Conservation (phyloP, 2,329 filamentous ascomycete species). For the Graphilbum ipis-grandicollis region DNA sequence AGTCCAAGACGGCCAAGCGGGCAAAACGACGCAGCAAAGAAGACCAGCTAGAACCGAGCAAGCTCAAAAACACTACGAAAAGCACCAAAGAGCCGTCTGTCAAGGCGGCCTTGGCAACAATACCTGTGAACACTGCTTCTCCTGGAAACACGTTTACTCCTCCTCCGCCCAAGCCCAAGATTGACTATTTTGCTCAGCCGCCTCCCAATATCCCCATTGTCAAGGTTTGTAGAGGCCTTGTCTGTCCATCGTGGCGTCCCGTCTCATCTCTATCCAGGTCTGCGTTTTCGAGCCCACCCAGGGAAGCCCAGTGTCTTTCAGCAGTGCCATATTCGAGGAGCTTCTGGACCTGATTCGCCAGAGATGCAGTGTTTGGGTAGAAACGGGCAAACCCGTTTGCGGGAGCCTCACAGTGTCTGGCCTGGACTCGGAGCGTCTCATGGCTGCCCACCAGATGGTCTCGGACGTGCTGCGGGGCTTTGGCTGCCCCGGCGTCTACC, state of each 20-base stretch:
- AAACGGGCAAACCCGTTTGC: background rate
- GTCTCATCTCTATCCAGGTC: background rate
- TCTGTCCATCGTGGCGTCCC: background rate
- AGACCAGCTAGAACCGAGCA: too few species aligned
- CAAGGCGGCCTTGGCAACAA: too few species aligned
- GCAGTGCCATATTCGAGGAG: background rate
- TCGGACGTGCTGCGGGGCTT: background rate
- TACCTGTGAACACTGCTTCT: background rate
- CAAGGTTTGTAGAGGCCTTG: background rate
- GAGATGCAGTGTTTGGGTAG: background rate
- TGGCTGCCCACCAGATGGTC: background rate
- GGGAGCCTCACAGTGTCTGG: background rate
- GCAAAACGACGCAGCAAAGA: too few species aligned
- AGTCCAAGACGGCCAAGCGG: too few species aligned
- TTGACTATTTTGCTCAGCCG: background rate
- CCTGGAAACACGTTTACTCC: too few species aligned
- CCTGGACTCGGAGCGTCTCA: background rate
- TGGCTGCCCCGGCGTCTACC: background rate
- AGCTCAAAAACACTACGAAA: too few species aligned
- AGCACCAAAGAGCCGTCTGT: too few species aligned
- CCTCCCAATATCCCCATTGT: background rate
- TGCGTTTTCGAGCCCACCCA: background rate
- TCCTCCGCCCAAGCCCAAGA: background rate
- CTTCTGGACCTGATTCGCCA: background rate
- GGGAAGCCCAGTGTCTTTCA: background rate